A percentile compares a stretch with the other conserved stretches of the same genome.
Evolutionary conservation across 2,329 filamentous ascomycete genomes (phyloP).

Genomic region (Penicillium sp.): DNA sequence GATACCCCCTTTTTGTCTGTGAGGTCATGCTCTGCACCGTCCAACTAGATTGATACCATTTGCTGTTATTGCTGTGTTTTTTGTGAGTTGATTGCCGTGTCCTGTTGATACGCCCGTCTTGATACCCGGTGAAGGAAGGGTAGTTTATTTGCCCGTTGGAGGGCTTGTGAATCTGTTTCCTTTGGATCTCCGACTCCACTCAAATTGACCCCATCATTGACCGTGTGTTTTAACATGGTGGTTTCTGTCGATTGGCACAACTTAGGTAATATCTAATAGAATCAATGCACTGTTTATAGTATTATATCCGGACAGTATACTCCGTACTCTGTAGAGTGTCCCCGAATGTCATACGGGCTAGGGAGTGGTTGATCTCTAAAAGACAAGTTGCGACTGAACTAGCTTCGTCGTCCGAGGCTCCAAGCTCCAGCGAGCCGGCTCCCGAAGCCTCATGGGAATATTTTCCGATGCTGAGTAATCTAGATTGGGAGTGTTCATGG

Average conservation of each 20-base stretch:
- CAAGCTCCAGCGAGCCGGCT: too few relatives aligned
- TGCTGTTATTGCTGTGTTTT: constrained; percentile 37
- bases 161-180: constrained; percentile 23
- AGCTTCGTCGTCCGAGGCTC: too few relatives aligned
- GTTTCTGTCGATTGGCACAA: constrained; percentile 31
- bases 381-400: too few relatives aligned
- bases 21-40: constrained; percentile 34
- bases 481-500: too few relatives aligned
- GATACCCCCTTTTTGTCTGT: constrained; percentile 28
- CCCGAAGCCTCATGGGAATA: not conserved
- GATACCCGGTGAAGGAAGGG: constrained; percentile 41
- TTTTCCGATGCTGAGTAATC: not conserved
- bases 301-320: not conserved
- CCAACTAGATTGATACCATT: constrained; percentile 45
- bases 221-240: constrained; percentile 27
- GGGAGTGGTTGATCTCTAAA: too few relatives aligned
- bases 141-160: constrained; percentile 30
- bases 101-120: constrained; percentile 36
- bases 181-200: constrained; percentile 24
- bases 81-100: constrained; percentile 35
- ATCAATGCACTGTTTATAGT: constrained; percentile 31
- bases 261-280: constrained; percentile 47
- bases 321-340: not conserved
- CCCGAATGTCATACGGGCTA: too few relatives aligned
- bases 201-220: constrained; percentile 33